Percentiles rank a stretch among this genome's conserved stretches.
Conservation (phyloP, 1,284 basidiomycete species). For the Phlebopus sp. region DNA sequence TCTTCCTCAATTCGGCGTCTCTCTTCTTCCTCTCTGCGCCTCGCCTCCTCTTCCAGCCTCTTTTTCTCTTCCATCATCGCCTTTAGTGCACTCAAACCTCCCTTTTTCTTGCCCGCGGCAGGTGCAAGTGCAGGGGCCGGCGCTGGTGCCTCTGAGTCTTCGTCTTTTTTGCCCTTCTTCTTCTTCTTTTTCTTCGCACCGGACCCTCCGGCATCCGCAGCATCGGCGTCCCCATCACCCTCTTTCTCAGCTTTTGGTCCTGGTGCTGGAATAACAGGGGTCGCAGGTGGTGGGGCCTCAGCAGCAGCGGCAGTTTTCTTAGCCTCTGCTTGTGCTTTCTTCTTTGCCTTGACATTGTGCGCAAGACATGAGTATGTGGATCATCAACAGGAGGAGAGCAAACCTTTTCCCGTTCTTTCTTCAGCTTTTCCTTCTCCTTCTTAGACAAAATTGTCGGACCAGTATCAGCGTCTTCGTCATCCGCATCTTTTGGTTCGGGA, state of each 20-base stretch:
- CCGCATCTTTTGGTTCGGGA: slow-evolving; percentile 38
- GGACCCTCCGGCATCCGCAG: slow-evolving; percentile 50
- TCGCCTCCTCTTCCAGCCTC: slow-evolving; percentile 79
- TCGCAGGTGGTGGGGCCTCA: slow-evolving; percentile 23
- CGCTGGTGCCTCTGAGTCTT: slow-evolving; percentile 49
- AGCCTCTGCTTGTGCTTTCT: slow-evolving; percentile 88
- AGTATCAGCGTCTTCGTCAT: slow-evolving; percentile 46
- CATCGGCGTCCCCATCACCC: slow-evolving; percentile 47
- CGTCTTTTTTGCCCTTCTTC: slow-evolving; percentile 82
- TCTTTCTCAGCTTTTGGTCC: slow-evolving; percentile 27
- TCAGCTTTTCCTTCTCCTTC: slow-evolving; percentile 91
- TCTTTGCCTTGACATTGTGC: slow-evolving; percentile 70
- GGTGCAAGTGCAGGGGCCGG: slow-evolving; percentile 44
- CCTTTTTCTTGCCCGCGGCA: slow-evolving; percentile 67
- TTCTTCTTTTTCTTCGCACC: slow-evolving; percentile 85
- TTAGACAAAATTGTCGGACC: slow-evolving; percentile 71
- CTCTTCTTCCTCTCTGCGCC: slow-evolving; percentile 70
- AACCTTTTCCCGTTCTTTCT: slow-evolving; percentile 94
- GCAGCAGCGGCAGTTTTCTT: slow-evolving; percentile 56
- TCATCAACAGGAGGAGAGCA: slow-evolving; percentile 9
- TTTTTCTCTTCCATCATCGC: slow-evolving; percentile 91
- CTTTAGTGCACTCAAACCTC: slow-evolving; percentile 69
- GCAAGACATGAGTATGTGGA: slow-evolving; percentile 9
- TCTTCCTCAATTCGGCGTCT: slow-evolving; percentile 80
- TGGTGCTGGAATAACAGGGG: slow-evolving; percentile 17